Evolutionary conservation across 2,329 filamentous ascomycete species (phyloP).

Genomic region (Myrmaecium sp.): DNA sequence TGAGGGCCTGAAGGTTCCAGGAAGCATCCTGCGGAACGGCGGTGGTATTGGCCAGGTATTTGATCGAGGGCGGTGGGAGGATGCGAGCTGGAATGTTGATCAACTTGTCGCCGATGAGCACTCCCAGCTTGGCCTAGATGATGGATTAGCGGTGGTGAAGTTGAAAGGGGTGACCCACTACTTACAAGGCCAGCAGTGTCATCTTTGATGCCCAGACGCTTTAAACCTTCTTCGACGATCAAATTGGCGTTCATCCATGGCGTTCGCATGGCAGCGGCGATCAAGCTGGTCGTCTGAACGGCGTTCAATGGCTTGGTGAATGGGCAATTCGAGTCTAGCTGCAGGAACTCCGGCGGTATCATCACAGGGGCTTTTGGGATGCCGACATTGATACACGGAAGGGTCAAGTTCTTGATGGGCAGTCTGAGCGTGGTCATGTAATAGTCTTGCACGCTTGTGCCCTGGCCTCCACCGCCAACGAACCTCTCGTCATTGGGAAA

Average conservation of each 20-base stretch:
- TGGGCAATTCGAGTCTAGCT: too few species aligned
- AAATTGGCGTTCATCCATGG: conserved; percentile 2
- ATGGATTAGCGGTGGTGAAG: neutral
- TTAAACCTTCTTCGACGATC: conserved; percentile 5
- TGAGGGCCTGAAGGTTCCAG: too few species aligned
- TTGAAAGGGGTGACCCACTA: neutral
- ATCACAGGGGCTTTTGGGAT: conserved; percentile 3
- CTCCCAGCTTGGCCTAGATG: neutral
- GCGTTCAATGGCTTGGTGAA: conserved; percentile 1
- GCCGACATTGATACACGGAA: conserved; percentile 2
- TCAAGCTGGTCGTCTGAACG: conserved; percentile 2
- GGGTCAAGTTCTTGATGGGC: neutral
- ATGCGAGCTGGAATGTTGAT: conserved; percentile 2
- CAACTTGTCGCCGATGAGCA: conserved; percentile 3
- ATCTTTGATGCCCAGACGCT: conserved; percentile 2
- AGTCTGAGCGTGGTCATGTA: conserved; percentile 1
- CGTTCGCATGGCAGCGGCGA: conserved; percentile 3
- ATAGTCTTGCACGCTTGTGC: neutral
- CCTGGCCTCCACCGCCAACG: neutral
- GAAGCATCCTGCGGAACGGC: too few species aligned
- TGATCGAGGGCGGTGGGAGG: conserved; percentile 1
- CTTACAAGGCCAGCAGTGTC: neutral
- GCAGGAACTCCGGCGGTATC: conserved; percentile 2
- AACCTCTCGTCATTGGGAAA: conserved; percentile 1
- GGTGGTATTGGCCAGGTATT: neutral